These are phyloP conservation scores for Dionaea muscipula DNA, from an alignment of 179 eudicot genomes.

Conservation along the genomic window DNA sequence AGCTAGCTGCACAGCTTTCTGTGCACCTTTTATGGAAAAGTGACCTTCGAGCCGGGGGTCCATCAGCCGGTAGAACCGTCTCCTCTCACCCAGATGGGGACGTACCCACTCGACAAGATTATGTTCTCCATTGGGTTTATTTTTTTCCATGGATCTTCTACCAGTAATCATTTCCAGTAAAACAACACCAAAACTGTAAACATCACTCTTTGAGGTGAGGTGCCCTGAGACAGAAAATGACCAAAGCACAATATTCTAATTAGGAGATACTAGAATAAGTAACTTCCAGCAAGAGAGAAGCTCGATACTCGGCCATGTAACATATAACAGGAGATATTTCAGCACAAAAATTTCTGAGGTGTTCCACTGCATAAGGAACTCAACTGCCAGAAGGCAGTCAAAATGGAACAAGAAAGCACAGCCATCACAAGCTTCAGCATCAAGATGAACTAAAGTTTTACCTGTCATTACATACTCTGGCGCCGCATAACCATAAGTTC, in stretches of 20 bases:
- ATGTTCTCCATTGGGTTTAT: constrained; percentile 72
- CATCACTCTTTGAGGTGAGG: constrained; percentile 78
- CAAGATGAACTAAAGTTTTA: constrained; percentile 16
- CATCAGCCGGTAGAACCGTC: constrained; percentile 53
- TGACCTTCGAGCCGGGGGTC: constrained; percentile 88
- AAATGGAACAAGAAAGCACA: background rate
- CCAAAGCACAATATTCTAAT: background rate
- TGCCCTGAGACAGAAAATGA: constrained; percentile 37
- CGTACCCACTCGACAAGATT: constrained; percentile 88
- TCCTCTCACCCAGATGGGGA: constrained; percentile 62
- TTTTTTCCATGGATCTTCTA: constrained; percentile 84
- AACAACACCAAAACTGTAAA: constrained; percentile 85
- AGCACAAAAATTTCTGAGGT: background rate
- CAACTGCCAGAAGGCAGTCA: background rate
- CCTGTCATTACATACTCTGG: constrained; percentile 95
- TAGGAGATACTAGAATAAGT: background rate
- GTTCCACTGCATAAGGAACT: background rate
- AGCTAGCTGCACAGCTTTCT: constrained; percentile 78
- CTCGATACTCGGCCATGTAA: background rate
- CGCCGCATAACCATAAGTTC: constrained; percentile 85
- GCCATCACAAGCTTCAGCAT: background rate
- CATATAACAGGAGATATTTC: background rate
- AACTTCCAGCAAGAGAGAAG: background rate
- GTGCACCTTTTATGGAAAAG: constrained; percentile 84
- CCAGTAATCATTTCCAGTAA: constrained; percentile 74